Conservation (phyloP, 1,284 basidiomycete species). For the Anthracocystis panici-leucophaei region DNA sequence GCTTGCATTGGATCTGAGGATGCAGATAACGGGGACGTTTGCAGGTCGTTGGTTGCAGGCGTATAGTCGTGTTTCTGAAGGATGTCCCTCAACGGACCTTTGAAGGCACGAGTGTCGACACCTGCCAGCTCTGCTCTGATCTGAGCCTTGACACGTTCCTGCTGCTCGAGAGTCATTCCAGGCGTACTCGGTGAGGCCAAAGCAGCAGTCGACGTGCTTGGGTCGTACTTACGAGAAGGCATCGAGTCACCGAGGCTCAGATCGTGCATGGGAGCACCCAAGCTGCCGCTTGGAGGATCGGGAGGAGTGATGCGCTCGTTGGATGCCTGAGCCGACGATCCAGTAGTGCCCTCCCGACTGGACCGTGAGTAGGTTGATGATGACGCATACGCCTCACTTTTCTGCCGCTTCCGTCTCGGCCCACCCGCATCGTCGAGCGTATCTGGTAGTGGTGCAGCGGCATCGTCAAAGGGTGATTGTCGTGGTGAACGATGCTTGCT, state of each 20-base stretch:
- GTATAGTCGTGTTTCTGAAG: slow-evolving; percentile 49
- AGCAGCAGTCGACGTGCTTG: slow-evolving; percentile 14
- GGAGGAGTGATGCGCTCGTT: slow-evolving; percentile 26
- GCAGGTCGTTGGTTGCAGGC: slow-evolving; percentile 33
- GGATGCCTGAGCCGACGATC: slow-evolving; percentile 20
- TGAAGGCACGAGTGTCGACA: slow-evolving; percentile 58
- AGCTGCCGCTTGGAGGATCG: slow-evolving; percentile 44
- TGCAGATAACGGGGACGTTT: slow-evolving; percentile 40
- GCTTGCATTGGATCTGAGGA: slow-evolving; percentile 46
- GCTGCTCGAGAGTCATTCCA: slow-evolving; percentile 38
- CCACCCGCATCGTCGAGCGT: slow-evolving; percentile 27
- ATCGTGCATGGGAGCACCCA: slow-evolving; percentile 52
- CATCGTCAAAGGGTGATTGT: slow-evolving; percentile 54
- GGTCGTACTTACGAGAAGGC: slow-evolving; percentile 23
- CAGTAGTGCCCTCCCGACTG: slow-evolving; percentile 28
- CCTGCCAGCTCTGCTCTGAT: slow-evolving; percentile 54
- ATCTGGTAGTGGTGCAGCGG: slow-evolving; percentile 18
- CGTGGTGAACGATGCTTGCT: slow-evolving; percentile 46
- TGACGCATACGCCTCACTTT: slow-evolving; percentile 37
- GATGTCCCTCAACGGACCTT: slow-evolving; percentile 57
- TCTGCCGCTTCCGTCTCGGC: slow-evolving; percentile 50
- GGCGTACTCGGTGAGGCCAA: slow-evolving; percentile 24
- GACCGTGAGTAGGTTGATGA: slow-evolving; percentile 19
- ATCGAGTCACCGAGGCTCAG: slow-evolving; percentile 46
- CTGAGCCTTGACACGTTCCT: slow-evolving; percentile 48